phyloP scores from a whole-genome alignment of 768 basidiomycete species.

The Tulasnella sp. region DNA sequence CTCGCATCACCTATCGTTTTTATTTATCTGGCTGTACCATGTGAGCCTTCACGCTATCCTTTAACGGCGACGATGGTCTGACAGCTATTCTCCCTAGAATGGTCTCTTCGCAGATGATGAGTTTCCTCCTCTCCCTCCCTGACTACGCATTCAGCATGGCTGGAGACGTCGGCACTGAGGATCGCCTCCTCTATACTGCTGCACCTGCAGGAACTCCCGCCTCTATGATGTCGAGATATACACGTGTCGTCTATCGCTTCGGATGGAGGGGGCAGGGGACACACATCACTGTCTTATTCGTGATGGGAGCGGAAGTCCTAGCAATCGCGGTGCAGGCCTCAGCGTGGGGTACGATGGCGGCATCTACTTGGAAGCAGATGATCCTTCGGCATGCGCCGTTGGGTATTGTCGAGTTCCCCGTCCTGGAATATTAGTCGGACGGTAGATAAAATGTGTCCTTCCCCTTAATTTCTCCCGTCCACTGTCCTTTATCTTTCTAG shows the following conservation, averaged over 20 bases:
- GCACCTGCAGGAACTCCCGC: background rate
- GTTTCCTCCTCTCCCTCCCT: background rate
- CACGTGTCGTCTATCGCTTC: slow-evolving; percentile 1
- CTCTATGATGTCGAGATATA: background rate
- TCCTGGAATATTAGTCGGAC: background rate
- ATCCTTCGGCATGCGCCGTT: slow-evolving; percentile 3
- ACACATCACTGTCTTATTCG: background rate
- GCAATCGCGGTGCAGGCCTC: background rate
- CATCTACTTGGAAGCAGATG: slow-evolving; percentile 2
- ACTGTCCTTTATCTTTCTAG: background rate
- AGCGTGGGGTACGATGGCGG: background rate
- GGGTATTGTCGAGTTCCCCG: background rate
- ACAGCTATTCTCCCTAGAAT: background rate
- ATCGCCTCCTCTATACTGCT: background rate
- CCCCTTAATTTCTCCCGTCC: background rate
- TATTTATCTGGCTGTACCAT: too few relatives aligned
- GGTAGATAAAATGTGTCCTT: background rate
- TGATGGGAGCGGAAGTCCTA: background rate
- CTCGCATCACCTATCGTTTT: background rate
- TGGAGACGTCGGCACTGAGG: background rate
- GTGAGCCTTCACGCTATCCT: background rate
- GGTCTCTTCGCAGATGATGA: background rate
- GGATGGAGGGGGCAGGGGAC: slow-evolving; percentile 1
- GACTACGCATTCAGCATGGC: slow-evolving; percentile 2
- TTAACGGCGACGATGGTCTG: background rate